Percentiles rank a stretch among this genome's conserved stretches.
Evolutionary conservation across 106 monocot species (phyloP).

Genomic region (Acanthochlamys bracteata): DNA sequence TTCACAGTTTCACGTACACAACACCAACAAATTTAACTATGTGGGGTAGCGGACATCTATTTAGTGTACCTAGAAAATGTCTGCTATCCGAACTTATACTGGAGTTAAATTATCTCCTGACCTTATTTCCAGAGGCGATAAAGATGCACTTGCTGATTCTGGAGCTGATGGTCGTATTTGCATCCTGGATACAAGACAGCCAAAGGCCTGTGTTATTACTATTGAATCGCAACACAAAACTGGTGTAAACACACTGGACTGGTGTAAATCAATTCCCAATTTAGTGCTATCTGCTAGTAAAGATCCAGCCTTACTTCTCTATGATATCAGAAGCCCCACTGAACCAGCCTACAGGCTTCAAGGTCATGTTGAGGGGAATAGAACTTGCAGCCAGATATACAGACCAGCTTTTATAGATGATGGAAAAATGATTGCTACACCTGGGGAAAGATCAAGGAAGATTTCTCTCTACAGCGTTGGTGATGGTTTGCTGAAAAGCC

Average conservation of each 20-base stretch:
- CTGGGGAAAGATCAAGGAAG: conserved; percentile 25
- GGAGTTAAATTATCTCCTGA: too few relatives aligned
- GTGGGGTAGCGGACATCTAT: too few relatives aligned
- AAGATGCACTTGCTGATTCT: conserved; percentile 25
- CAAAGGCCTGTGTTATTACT: conserved; percentile 20
- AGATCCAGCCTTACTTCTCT: conserved; percentile 30
- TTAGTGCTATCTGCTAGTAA: conserved; percentile 31
- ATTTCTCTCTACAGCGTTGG: conserved; percentile 21
- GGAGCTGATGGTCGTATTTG: conserved; percentile 28
- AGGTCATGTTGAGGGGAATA: conserved; percentile 18
- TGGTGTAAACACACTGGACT: conserved; percentile 23
- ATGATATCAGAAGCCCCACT: conserved; percentile 29
- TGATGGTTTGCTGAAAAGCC: conserved; percentile 20
- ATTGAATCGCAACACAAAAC: conserved; percentile 18
- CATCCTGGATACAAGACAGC: conserved; percentile 23
- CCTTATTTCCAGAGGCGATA: conserved; percentile 22
- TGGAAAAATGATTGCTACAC: conserved; percentile 26
- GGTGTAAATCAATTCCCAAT: conserved; percentile 16
- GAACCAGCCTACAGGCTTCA: conserved; percentile 16
- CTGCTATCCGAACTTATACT: too few relatives aligned
- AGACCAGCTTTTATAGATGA: conserved; percentile 30
- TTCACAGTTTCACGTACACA: too few relatives aligned
- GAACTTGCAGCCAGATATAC: conserved; percentile 12
- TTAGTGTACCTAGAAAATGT: too few relatives aligned
- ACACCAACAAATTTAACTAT: too few relatives aligned